phyloP scores from a whole-genome alignment of 768 basidiomycete species.

The Paxillus involutus region DNA sequence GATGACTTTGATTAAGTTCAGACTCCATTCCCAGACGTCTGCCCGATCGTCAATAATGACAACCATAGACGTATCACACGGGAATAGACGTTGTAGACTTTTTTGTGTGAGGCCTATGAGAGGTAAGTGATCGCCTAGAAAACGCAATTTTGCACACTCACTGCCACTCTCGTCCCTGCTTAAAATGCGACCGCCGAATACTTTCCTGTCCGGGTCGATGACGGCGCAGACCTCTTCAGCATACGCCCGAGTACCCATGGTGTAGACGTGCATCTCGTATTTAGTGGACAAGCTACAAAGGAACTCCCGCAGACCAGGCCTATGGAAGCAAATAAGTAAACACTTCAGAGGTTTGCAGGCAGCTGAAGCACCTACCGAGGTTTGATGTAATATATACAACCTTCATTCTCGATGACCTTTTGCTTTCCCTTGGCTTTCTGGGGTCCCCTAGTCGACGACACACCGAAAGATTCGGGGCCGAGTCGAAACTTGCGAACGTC shows the following conservation, averaged over 20 bases:
- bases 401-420: conserved; percentile 69
- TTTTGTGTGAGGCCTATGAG: conserved; percentile 83
- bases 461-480: conserved; percentile 69
- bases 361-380: conserved; percentile 64
- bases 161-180: conserved; percentile 97
- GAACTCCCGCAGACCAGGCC: conserved; percentile 86
- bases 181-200: conserved; percentile 86
- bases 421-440: conserved; percentile 55
- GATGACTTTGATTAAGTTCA: conserved; percentile 94
- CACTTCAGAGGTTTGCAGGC: background rate
- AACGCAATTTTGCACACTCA: conserved; percentile 40
- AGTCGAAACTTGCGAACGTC: conserved; percentile 90
- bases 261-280: conserved; percentile 99
- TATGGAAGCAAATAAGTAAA: conserved; percentile 19
- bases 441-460: conserved; percentile 39
- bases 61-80: conserved; percentile 97
- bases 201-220: conserved; percentile 84
- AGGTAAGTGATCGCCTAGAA: conserved; percentile 11
- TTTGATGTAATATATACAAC: conserved; percentile 97
- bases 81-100: conserved; percentile 88
- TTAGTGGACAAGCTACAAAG: conserved; percentile 66
- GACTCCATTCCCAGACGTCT: conserved; percentile 98
- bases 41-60: conserved; percentile 98
- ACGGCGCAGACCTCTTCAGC: conserved; percentile 93
- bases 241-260: conserved; percentile 98